A percentile compares a stretch with the other conserved stretches of the same genome.
These are phyloP conservation scores for Phalaenopsis hybrid DNA, from an alignment of 116 monocot species.

Conservation along the genomic window DNA sequence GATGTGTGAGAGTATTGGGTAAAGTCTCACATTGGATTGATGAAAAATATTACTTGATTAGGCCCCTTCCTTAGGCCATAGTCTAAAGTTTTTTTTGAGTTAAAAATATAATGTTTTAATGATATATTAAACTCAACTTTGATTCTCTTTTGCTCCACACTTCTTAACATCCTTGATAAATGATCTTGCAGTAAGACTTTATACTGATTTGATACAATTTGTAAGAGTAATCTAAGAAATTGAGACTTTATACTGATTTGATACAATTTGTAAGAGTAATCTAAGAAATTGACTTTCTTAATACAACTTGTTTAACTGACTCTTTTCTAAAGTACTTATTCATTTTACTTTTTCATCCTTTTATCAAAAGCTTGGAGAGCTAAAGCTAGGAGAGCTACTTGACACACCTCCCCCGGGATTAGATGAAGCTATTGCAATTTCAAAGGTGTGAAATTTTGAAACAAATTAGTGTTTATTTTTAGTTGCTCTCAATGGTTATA, in stretches of 20 bases:
- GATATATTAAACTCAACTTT: too few species aligned
- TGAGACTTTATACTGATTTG: too few species aligned
- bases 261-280: too few species aligned
- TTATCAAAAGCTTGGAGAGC: slow-evolving; percentile 72
- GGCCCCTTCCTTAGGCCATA: not conserved
- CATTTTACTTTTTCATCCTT: slow-evolving; percentile 14
- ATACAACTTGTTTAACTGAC: not conserved
- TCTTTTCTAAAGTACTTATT: not conserved
- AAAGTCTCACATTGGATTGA: too few species aligned
- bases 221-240: too few species aligned
- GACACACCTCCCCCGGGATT: slow-evolving; percentile 95
- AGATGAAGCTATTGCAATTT: slow-evolving; percentile 99
- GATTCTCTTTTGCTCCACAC: not conserved
- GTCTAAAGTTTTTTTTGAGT: not conserved
- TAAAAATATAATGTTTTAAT: not conserved
- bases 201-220: not conserved
- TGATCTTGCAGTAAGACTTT: not conserved
- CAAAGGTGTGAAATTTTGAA: slow-evolving; percentile 48
- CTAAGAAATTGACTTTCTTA: not conserved
- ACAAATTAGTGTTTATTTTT: not conserved
- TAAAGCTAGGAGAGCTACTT: slow-evolving; percentile 90
- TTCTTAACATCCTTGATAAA: not conserved
- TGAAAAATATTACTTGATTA: not conserved
- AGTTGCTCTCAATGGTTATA: not conserved
- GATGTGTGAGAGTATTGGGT: not conserved